Evolutionary conservation across 805 yeast species (phyloP).

Genomic region (Candida ortonii): DNA sequence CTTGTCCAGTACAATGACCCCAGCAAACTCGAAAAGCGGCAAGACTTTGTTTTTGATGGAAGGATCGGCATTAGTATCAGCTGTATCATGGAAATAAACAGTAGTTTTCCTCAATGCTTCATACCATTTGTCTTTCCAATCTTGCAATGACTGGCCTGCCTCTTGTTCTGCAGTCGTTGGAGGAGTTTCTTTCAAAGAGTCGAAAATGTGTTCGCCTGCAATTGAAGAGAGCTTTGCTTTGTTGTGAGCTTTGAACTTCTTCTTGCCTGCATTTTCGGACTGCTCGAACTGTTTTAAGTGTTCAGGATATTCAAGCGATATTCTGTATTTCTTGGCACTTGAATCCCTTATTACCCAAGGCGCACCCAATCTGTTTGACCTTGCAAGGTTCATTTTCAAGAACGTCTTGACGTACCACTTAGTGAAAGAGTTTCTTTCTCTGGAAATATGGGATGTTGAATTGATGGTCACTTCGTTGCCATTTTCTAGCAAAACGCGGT

Average conservation of each 20-base stretch:
- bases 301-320: conserved; percentile 57
- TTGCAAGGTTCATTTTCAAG: conserved; percentile 69
- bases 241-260: conserved; percentile 5
- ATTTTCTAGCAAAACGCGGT: conserved; percentile 60
- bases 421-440: conserved; percentile 86
- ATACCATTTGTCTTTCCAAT: conserved; percentile 55
- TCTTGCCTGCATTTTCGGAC: conserved; percentile 8
- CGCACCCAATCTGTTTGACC: conserved; percentile 83
- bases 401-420: conserved; percentile 89
- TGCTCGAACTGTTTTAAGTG: conserved; percentile 40
- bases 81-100: conserved; percentile 46
- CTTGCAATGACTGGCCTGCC: conserved; percentile 42
- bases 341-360: conserved; percentile 91
- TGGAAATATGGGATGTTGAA: conserved; percentile 58
- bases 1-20: conserved; percentile 42
- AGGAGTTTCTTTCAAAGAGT: conserved; percentile 35
- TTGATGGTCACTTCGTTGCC: conserved; percentile 65
- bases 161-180: conserved; percentile 33
- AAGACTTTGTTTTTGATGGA: conserved; percentile 40
- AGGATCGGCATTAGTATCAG: conserved; percentile 36
- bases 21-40: conserved; percentile 45
- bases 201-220: conserved; percentile 26
- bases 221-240: conserved; percentile 6
- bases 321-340: conserved; percentile 67
- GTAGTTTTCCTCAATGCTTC: conserved; percentile 44